Conservation (phyloP, 306 rosid species). For the Pyrus communis region DNA sequence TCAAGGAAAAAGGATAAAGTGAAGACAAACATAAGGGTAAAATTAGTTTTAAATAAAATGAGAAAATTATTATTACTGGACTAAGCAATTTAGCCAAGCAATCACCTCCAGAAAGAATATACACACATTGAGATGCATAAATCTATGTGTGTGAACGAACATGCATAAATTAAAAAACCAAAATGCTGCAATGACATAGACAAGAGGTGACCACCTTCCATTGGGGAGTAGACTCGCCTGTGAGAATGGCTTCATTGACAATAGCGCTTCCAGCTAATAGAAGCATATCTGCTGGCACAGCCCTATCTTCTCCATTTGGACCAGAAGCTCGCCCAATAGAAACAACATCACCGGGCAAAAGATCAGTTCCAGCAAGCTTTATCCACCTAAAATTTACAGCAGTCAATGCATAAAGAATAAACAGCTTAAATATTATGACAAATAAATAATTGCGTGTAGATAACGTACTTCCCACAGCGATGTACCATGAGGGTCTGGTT, state of each 20-base stretch:
- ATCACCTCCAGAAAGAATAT: neutral
- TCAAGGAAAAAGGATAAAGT: neutral
- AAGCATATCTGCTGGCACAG: slow-evolving; percentile 99
- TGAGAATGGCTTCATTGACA: slow-evolving; percentile 96
- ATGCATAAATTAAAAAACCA: neutral
- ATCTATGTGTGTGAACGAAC: neutral
- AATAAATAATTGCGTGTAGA: slow-evolving; percentile 10
- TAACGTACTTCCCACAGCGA: slow-evolving; percentile 91
- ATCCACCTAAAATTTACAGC: slow-evolving; percentile 61
- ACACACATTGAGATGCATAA: neutral
- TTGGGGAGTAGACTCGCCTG: slow-evolving; percentile 99
- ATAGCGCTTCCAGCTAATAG: slow-evolving; percentile 92
- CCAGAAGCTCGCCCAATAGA: slow-evolving; percentile 86
- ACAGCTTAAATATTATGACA: neutral
- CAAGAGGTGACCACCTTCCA: slow-evolving; percentile 79
- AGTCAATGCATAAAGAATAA: slow-evolving; percentile 7
- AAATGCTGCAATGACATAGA: slow-evolving; percentile 9
- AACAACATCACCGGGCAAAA: slow-evolving; percentile 96
- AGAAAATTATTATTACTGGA: neutral
- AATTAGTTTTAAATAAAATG: neutral
- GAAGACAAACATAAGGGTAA: neutral
- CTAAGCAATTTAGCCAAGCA: neutral
- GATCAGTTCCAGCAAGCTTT: slow-evolving; percentile 82
- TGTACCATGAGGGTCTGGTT: slow-evolving; percentile 88
- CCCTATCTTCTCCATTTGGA: slow-evolving; percentile 83